Conservation (phyloP, 2,329 filamentous ascomycete species). For the Paradendryphiella salina region DNA sequence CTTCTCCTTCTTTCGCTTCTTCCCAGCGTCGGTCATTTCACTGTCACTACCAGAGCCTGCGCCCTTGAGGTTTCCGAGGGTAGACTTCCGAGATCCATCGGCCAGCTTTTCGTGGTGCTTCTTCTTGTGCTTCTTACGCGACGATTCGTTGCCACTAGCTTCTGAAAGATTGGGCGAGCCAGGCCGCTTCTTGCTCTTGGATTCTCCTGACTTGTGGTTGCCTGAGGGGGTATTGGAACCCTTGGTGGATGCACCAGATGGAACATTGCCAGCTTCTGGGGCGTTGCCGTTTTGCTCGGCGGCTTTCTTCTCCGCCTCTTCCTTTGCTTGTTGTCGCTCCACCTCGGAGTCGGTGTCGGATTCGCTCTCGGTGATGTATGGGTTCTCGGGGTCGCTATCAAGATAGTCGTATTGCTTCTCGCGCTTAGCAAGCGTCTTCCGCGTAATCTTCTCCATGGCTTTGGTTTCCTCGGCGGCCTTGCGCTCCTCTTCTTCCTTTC, state of each 20-base stretch:
- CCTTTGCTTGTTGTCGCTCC: constrained; percentile 63
- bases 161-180: constrained; percentile 88
- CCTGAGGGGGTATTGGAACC: constrained; percentile 70
- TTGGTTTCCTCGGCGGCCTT: constrained; percentile 70
- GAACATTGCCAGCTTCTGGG: constrained; percentile 50
- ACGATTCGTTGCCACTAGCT: constrained; percentile 87
- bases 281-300: constrained; percentile 52
- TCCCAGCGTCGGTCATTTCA: constrained; percentile 70
- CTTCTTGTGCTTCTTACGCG: constrained; percentile 63
- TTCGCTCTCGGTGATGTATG: constrained; percentile 39
- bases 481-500: constrained; percentile 68
- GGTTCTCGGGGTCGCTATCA: constrained; percentile 70
- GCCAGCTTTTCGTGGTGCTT: constrained; percentile 32
- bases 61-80: constrained; percentile 38
- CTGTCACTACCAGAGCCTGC: constrained; percentile 71
- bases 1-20: constrained; percentile 59
- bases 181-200: constrained; percentile 71
- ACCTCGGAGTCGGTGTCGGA: constrained; percentile 61
- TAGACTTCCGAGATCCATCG: constrained; percentile 33
- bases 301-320: constrained; percentile 57
- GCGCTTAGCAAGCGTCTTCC: constrained; percentile 79
- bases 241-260: constrained; percentile 65
- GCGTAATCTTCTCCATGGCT: constrained; percentile 73
- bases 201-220: constrained; percentile 55
- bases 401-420: constrained; percentile 89